A percentile compares a stretch with the other conserved stretches of the same genome.
Evolutionary conservation across 192 early-diverging fungal genomes (phyloP).

Genomic region (Backusella sp.): DNA sequence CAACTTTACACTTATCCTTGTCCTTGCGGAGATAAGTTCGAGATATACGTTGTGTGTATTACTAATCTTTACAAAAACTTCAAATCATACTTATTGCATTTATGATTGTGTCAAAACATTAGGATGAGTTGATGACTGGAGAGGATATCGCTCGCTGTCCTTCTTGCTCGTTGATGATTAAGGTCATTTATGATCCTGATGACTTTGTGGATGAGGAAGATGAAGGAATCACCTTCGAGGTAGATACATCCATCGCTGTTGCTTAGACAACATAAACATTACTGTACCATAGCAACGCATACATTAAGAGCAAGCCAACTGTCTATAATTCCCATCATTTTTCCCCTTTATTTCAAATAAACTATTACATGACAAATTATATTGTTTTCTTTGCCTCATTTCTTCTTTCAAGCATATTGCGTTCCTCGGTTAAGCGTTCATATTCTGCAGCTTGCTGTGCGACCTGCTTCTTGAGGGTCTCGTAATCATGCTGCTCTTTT

Average conservation of each 20-base stretch:
- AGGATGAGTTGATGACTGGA: slow-evolving; percentile 74
- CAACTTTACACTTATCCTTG: slow-evolving; percentile 89
- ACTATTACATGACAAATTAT: neutral
- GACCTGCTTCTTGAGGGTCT: slow-evolving; percentile 27
- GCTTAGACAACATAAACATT: neutral
- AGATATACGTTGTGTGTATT: slow-evolving; percentile 68
- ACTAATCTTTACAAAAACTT: neutral
- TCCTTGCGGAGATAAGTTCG: slow-evolving; percentile 95
- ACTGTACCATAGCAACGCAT: neutral
- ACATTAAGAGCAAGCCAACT: neutral
- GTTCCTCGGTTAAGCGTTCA: slow-evolving; percentile 23
- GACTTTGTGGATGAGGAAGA: slow-evolving; percentile 57
- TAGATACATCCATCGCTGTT: neutral
- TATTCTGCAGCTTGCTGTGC: slow-evolving; percentile 24
- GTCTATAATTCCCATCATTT: neutral
- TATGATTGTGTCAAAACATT: neutral
- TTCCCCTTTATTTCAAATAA: neutral
- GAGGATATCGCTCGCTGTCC: slow-evolving; percentile 91
- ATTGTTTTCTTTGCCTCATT: neutral
- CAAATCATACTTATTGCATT: neutral
- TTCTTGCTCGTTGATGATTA: slow-evolving; percentile 87
- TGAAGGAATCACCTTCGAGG: slow-evolving; percentile 33
- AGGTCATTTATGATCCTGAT: slow-evolving; percentile 87
- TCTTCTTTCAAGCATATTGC: slow-evolving; percentile 15
- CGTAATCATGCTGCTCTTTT: slow-evolving; percentile 27